Percentiles rank a stretch among this genome's conserved stretches.
Evolutionary conservation across 1,139 yeast genomes (phyloP).

Genomic region (Arxiozyma telluris): DNA sequence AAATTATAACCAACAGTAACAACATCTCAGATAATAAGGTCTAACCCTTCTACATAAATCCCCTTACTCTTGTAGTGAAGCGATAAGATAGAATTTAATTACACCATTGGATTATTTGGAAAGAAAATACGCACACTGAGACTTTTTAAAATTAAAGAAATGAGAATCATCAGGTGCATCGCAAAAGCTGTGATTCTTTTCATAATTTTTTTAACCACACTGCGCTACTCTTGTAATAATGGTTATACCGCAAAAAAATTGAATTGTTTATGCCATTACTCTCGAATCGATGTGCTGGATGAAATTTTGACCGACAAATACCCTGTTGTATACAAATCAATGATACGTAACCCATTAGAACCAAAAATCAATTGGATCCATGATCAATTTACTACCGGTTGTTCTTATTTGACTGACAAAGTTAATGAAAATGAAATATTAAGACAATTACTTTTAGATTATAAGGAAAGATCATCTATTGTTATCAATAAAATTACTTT

Average conservation of each 20-base stretch:
- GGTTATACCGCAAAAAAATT: slow-evolving; percentile 10
- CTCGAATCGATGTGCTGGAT: slow-evolving; percentile 15
- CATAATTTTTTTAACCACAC: slow-evolving; percentile 9
- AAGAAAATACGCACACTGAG: background rate
- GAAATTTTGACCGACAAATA: slow-evolving; percentile 6
- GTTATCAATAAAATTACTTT: background rate
- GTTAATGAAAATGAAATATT: background rate
- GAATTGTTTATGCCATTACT: slow-evolving; percentile 12
- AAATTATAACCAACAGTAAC: too few relatives aligned
- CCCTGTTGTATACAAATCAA: background rate
- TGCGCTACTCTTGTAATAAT: slow-evolving; percentile 16
- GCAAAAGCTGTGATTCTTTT: slow-evolving; percentile 5
- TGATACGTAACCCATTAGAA: background rate
- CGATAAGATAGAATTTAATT: too few relatives aligned
- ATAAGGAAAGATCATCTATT: background rate
- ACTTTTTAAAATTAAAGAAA: background rate
- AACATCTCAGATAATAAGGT: too few relatives aligned
- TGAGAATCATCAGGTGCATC: slow-evolving; percentile 12
- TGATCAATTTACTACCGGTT: background rate
- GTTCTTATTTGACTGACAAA: background rate
- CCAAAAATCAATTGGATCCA: background rate
- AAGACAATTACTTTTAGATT: background rate
- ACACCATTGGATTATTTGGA: background rate
- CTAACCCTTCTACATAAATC: too few relatives aligned
- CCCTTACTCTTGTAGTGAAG: too few relatives aligned